Evolutionary conservation across 1,284 basidiomycete species (phyloP).

Genomic region (Trametes sp.): DNA sequence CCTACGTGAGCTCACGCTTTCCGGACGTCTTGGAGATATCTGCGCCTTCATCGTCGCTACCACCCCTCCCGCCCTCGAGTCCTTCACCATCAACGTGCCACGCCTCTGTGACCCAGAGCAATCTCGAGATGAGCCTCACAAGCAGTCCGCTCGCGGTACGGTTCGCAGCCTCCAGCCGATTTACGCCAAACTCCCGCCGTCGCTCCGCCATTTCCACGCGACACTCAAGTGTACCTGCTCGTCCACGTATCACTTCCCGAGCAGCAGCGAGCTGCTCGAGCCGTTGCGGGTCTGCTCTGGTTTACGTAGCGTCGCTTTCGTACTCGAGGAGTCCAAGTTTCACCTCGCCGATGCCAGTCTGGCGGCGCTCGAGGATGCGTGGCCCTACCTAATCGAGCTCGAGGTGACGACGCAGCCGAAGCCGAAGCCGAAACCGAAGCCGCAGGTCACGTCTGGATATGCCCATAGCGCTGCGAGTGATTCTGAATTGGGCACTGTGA

Average conservation of each 20-base stretch:
- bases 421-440: background rate
- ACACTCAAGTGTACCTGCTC: background rate
- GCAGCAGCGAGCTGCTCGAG: no score
- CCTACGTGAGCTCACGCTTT: background rate
- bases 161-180: conserved; percentile 1
- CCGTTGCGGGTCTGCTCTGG: background rate
- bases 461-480: no score
- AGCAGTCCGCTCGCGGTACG: background rate
- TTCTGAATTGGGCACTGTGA: no score
- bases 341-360: background rate
- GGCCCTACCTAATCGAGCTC: conserved; percentile 18
- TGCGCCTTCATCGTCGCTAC: conserved; percentile 1
- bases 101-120: background rate
- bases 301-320: background rate
- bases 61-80: background rate
- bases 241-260: background rate
- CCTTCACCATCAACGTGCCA: background rate
- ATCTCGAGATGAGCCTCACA: background rate
- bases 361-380: background rate
- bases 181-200: background rate
- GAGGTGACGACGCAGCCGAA: background rate
- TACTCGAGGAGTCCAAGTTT: background rate
- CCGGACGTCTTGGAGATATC: background rate
- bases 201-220: background rate
- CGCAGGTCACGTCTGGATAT: no score